These are phyloP conservation scores for Acacia acuminata DNA, from an alignment of 306 rosid species.

Conservation along the genomic window DNA sequence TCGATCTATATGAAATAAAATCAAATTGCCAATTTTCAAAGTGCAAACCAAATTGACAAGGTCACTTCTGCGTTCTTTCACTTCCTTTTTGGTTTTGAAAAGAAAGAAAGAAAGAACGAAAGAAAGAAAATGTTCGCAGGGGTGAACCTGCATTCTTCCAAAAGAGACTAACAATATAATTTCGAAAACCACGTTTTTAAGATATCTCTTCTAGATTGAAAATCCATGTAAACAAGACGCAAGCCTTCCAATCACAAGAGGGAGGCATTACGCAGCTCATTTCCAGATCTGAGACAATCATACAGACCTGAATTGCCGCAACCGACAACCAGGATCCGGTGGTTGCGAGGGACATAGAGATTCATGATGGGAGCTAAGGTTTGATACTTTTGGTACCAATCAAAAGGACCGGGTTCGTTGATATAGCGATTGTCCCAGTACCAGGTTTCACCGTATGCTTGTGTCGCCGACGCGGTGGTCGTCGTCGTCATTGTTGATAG, in stretches of 20 bases:
- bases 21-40: not conserved
- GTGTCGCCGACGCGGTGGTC: constrained; percentile 38
- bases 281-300: constrained; percentile 18
- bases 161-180: not conserved
- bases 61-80: not conserved
- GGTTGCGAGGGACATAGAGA: constrained; percentile 50
- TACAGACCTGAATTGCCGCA: constrained; percentile 77
- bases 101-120: not conserved
- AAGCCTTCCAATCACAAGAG: not conserved
- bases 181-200: not conserved
- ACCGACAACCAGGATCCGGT: constrained; percentile 69
- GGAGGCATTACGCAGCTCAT: not conserved
- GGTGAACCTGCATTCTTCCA: not conserved
- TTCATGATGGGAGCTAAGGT: constrained; percentile 69
- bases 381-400: constrained; percentile 87
- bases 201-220: not conserved
- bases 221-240: constrained; percentile 11
- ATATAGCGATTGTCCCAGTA: constrained; percentile 89
- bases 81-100: not conserved
- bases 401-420: constrained; percentile 67
- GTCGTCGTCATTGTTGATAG: constrained; percentile 29
- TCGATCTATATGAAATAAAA: not conserved
- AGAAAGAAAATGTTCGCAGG: not conserved
- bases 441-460: constrained; percentile 86
- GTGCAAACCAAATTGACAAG: not conserved